A percentile compares a stretch with the other conserved stretches of the same genome.
These are phyloP conservation scores for Podila clonocystis DNA, from an alignment of 192 early-diverging fungal genomes.

Conservation along the genomic window DNA sequence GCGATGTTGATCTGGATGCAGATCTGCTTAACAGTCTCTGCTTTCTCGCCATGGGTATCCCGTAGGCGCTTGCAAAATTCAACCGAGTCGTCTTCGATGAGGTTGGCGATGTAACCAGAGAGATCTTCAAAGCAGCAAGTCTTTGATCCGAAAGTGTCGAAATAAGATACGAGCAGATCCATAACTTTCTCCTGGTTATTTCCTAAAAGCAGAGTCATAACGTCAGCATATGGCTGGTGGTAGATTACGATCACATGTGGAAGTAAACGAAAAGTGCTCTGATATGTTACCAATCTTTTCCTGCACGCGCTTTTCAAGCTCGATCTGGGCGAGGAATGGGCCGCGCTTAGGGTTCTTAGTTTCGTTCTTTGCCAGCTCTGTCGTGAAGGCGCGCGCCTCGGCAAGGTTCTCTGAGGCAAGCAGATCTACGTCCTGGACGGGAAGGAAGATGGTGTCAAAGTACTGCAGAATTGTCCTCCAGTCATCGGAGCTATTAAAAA, in stretches of 20 bases:
- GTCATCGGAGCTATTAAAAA: slow-evolving; percentile 70
- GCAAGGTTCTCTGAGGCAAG: slow-evolving; percentile 38
- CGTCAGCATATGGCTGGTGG: neutral
- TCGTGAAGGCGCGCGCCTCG: slow-evolving; percentile 54
- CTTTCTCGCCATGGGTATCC: slow-evolving; percentile 28
- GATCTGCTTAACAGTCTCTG: slow-evolving; percentile 53
- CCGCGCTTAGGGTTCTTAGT: slow-evolving; percentile 65
- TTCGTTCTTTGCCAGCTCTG: slow-evolving; percentile 49
- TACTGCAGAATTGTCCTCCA: slow-evolving; percentile 72
- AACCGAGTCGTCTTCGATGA: slow-evolving; percentile 38
- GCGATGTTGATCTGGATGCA: slow-evolving; percentile 33
- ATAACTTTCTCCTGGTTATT: slow-evolving; percentile 23
- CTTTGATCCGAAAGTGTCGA: slow-evolving; percentile 70
- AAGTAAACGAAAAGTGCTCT: neutral
- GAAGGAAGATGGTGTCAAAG: slow-evolving; percentile 66
- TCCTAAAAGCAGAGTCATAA: neutral
- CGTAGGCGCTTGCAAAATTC: slow-evolving; percentile 50
- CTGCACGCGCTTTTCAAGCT: slow-evolving; percentile 58
- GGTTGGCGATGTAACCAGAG: slow-evolving; percentile 57
- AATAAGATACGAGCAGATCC: slow-evolving; percentile 64
- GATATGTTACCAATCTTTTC: slow-evolving; percentile 49
- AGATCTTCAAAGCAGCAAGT: slow-evolving; percentile 84
- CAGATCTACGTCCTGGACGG: slow-evolving; percentile 51
- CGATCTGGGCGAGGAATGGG: slow-evolving; percentile 77
- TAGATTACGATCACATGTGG: neutral